phyloP scores from a whole-genome alignment of 768 basidiomycete species.

The Mycena epipterygia region DNA sequence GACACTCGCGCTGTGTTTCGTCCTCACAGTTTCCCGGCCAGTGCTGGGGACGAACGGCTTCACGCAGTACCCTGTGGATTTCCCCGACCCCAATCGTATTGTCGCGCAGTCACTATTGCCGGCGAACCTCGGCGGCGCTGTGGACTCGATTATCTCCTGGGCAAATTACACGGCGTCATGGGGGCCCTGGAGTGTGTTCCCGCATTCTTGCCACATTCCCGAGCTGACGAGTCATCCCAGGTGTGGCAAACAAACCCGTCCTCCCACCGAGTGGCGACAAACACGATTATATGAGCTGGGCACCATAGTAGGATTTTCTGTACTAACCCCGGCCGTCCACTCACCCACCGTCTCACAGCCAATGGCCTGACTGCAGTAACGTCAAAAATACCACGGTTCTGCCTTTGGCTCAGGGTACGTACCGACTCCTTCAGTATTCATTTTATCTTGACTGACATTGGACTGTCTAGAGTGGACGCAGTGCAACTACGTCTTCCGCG shows the following conservation, averaged over 20 bases:
- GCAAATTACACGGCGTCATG: slow-evolving; percentile 56
- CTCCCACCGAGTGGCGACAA: slow-evolving; percentile 66
- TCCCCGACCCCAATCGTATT: slow-evolving; percentile 65
- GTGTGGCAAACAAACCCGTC: slow-evolving; percentile 62
- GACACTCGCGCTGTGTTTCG: background rate
- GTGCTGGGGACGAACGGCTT: slow-evolving; percentile 23
- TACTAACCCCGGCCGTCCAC: background rate
- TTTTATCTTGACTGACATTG: background rate
- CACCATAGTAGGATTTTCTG: slow-evolving; percentile 67
- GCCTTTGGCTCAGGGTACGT: slow-evolving; percentile 61
- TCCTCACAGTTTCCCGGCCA: background rate
- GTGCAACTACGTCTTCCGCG: slow-evolving; percentile 68
- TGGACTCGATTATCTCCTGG: slow-evolving; percentile 61
- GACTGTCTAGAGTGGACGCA: slow-evolving; percentile 63
- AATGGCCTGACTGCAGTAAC: slow-evolving; percentile 74
- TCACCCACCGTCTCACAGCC: slow-evolving; percentile 46
- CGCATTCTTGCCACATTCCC: background rate
- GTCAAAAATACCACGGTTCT: slow-evolving; percentile 71
- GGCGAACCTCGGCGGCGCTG: slow-evolving; percentile 57
- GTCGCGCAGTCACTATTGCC: slow-evolving; percentile 56
- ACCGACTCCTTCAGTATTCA: background rate
- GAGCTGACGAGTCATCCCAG: slow-evolving; percentile 43
- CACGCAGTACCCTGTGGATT: slow-evolving; percentile 63
- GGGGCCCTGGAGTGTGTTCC: slow-evolving; percentile 68
- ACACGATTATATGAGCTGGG: slow-evolving; percentile 80